Evolutionary conservation across 169 alveolate genomes (phyloP), one percentile per base, ranked within the genome.

Genomic region (Theileria equi): DNA sequence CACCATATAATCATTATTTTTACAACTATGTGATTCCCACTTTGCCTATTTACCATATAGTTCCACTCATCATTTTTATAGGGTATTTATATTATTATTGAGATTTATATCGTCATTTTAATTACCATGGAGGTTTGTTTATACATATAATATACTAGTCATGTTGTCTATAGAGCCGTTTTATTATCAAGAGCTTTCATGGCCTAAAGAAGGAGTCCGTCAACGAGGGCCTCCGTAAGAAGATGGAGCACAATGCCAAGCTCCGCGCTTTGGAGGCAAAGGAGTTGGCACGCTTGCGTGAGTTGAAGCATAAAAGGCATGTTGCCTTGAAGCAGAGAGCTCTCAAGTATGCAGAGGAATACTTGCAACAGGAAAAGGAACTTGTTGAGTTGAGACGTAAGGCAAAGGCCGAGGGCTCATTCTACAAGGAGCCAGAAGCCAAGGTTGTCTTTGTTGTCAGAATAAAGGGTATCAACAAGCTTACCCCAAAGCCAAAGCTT

Each of bases 401-500:
- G 66, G 92, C 92, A 17, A 83, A 87, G 77, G 80, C 79, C 28
- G 88, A 83, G 35, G 85, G 85, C 40, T 40, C 82, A 43, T 87
- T 83, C 72, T 87, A 79, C 80, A 84, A 71, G 79, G 92, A 87
- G 73, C 89, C 98, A 40, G 98, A 96, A 78, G 86, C 95, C 31
- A 95, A 94, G 87, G 95, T 96, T n/a, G 96, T 94, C 35, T 91
- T 96, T 71, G 98, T 91, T 38, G 90, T 95, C 62, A 91, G 98
- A 80, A 89, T 94, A 67, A 95, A 89, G 86, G 97, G 99, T 93
- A 95, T 97, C 81, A 95, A 96, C 94, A 95, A 97, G 90, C 63
- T 96, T 34, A 93, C 97, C 68, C 99, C 99, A 49, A 95, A 95
- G 76, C 97, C 96, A 60, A 88, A 94, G 80, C 92, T 93, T 80